Conservation (phyloP, 352 stramenopile species). For the Pythium phragmiticola region DNA sequence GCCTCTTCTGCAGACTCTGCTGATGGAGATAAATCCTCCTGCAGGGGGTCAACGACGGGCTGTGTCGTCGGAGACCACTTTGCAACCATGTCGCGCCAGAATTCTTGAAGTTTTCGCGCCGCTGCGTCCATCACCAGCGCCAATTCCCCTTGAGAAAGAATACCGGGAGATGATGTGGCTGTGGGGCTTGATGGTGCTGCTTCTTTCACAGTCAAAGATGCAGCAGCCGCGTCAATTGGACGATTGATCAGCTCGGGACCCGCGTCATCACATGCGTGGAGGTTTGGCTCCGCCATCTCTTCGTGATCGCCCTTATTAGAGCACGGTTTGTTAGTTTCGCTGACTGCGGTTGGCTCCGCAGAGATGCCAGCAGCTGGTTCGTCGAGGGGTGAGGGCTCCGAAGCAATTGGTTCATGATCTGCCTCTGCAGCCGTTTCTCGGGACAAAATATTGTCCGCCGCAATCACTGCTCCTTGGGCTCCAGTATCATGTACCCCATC, state of each 20-base stretch:
- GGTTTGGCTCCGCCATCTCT: conserved; percentile 7
- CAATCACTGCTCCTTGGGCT: too few species aligned
- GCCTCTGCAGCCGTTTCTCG: background rate
- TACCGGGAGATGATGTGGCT: background rate
- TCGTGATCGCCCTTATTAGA: background rate
- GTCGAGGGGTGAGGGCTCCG: background rate
- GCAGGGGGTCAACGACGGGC: background rate
- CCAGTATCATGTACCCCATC: background rate
- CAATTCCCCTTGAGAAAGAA: conserved; percentile 14
- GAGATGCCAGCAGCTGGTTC: background rate
- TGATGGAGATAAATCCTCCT: background rate
- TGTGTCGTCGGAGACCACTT: conserved; percentile 14
- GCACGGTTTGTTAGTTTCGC: background rate
- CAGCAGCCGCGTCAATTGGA: conserved; percentile 14
- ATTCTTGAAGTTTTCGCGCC: conserved; percentile 29
- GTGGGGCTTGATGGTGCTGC: background rate
- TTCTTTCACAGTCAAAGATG: background rate
- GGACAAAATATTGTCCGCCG: background rate
- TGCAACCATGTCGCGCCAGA: conserved; percentile 30
- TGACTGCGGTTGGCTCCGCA: background rate
- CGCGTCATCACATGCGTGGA: conserved; percentile 19
- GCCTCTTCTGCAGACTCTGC: background rate
- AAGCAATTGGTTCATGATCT: background rate
- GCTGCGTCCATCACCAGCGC: conserved; percentile 27
- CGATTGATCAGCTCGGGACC: conserved; percentile 6